phyloP scores from a whole-genome alignment of 345 rosid species.

The Eucalyptus globulus region DNA sequence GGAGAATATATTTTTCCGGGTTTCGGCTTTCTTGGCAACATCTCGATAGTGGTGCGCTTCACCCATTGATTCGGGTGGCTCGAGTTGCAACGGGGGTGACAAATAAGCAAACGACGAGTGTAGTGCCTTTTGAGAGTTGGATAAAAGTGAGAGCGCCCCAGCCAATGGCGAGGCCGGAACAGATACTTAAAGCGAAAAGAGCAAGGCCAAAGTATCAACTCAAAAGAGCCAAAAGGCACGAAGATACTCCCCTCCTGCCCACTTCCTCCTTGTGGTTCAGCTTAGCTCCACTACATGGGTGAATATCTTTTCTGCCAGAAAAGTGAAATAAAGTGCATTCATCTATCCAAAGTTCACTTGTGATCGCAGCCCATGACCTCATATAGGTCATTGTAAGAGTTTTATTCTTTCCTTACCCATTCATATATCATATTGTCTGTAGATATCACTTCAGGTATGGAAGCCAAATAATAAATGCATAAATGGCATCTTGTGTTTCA shows the following conservation, averaged over 20 bases:
- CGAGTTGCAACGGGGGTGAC: neutral
- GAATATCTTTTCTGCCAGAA: neutral
- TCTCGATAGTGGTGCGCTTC: neutral
- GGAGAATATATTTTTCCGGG: neutral
- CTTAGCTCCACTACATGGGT: neutral
- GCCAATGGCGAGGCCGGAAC: slow-evolving; percentile 4
- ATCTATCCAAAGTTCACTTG: neutral
- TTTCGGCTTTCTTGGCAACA: neutral
- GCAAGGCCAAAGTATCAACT: neutral
- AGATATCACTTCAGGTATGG: neutral
- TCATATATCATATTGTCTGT: neutral
- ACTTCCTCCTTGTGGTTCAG: neutral
- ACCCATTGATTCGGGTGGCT: neutral
- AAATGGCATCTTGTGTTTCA: neutral
- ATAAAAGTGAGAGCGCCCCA: neutral
- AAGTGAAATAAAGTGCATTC: neutral
- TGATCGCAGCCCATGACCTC: neutral
- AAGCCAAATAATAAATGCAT: neutral
- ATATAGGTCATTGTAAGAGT: neutral
- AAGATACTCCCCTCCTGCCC: neutral
- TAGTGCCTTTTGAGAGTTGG: slow-evolving; percentile 1
- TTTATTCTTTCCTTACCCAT: neutral
- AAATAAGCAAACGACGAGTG: neutral
- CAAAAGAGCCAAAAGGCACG: neutral
- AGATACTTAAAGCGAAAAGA: slow-evolving; percentile 2